A percentile compares a stretch with the other conserved stretches of the same genome.
These are phyloP conservation scores for Tetracladium setigerum DNA, from an alignment of 495 filamentous ascomycete species.

Conservation along the genomic window DNA sequence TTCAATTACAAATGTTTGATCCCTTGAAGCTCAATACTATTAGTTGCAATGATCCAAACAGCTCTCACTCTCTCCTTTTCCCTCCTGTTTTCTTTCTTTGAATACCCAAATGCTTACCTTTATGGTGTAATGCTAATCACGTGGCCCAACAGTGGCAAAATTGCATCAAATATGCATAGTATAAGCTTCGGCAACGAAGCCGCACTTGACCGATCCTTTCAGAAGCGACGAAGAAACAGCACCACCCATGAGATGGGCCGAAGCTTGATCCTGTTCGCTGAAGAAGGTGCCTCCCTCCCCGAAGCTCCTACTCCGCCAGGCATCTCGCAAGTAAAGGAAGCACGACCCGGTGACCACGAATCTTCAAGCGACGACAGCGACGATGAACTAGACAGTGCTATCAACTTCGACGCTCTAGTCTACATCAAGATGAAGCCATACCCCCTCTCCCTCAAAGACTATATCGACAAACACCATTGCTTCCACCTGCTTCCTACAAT, in stretches of 20 bases:
- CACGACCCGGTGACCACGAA: no score
- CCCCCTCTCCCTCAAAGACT: constrained; percentile 31
- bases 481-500: constrained; percentile 29
- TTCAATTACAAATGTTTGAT: no score
- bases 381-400: not conserved
- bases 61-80: no score
- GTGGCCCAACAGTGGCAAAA: no score
- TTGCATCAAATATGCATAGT: no score
- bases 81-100: no score
- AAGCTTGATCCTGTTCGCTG: not conserved
- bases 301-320: not conserved
- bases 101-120: no score
- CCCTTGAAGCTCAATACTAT: no score
- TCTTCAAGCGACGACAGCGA: not conserved
- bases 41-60: no score
- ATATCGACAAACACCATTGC: constrained; percentile 30
- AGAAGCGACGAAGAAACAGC: not conserved
- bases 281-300: not conserved
- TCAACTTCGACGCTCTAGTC: constrained; percentile 17
- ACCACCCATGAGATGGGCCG: not conserved
- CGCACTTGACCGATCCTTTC: not conserved
- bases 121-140: no score
- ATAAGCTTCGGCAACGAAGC: not conserved
- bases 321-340: no score
- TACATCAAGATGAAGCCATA: constrained; percentile 38